phyloP scores from a whole-genome alignment of 2,329 filamentous ascomycete genomes.

The Seiridium unicorne region DNA sequence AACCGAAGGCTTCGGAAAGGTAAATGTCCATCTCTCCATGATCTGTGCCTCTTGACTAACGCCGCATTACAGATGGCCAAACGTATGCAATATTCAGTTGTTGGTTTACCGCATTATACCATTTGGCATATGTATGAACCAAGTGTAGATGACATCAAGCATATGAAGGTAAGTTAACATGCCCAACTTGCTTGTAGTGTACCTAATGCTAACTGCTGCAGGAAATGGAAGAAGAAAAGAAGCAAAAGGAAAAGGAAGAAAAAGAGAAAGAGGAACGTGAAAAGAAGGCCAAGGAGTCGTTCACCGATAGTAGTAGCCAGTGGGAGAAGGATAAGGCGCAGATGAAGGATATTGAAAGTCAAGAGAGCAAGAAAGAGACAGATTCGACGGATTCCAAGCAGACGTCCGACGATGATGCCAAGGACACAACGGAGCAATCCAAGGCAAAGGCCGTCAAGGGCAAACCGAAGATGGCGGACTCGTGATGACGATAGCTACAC shows the following conservation, averaged over 20 bases:
- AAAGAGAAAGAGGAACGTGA: constrained; percentile 68
- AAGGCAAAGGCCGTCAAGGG: constrained; percentile 7
- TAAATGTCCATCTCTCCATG: constrained; percentile 36
- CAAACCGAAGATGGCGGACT: constrained; percentile 1
- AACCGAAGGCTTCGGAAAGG: constrained; percentile 98
- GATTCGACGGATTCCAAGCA: constrained; percentile 23
- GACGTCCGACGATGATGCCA: neutral
- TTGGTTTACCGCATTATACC: constrained; percentile 94
- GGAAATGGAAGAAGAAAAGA: constrained; percentile 90
- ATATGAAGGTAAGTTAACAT: constrained; percentile 74
- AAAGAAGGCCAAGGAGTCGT: constrained; percentile 78
- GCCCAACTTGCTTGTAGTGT: constrained; percentile 13
- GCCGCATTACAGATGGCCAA: constrained; percentile 75
- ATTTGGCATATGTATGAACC: constrained; percentile 99
- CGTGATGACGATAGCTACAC: neutral
- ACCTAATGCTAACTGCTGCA: constrained; percentile 29
- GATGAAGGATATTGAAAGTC: constrained; percentile 66
- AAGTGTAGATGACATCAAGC: constrained; percentile 93
- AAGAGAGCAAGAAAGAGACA: constrained; percentile 46
- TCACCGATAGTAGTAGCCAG: constrained; percentile 72
- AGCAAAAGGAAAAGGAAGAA: constrained; percentile 78
- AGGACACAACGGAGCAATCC: constrained; percentile 12
- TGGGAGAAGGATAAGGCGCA: constrained; percentile 89
- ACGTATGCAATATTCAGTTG: constrained; percentile 91
- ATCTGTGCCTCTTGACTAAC: constrained; percentile 4